Conservation (phyloP, 2,329 filamentous ascomycete species). For the Colletotrichum camelliae region DNA sequence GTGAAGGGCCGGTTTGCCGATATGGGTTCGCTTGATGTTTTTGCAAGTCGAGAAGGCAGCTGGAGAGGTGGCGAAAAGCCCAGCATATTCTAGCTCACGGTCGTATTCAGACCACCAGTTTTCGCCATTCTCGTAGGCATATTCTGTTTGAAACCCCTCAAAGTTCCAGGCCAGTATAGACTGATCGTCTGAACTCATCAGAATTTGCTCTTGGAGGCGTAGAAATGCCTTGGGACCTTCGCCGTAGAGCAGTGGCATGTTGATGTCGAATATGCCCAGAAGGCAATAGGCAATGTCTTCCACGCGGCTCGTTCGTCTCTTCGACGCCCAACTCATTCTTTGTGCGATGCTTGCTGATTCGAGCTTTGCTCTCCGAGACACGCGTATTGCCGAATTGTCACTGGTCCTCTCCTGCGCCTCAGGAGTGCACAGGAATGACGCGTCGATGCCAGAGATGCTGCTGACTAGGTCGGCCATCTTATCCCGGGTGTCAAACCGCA, state of each 20-base stretch:
- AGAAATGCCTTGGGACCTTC: neutral
- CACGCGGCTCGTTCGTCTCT: neutral
- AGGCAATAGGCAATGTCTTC: neutral
- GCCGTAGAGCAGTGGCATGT: neutral
- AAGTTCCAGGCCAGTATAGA: neutral
- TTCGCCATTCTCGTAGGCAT: too few species aligned
- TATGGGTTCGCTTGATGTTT: too few species aligned
- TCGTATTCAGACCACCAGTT: too few species aligned
- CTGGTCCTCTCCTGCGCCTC: too few species aligned
- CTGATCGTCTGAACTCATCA: neutral
- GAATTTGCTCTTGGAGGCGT: accelerated
- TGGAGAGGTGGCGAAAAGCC: too few species aligned
- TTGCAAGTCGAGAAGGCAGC: too few species aligned
- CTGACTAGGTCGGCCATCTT: accelerated
- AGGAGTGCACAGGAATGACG: accelerated
- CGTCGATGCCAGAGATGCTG: neutral
- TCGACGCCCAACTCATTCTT: neutral
- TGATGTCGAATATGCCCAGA: neutral
- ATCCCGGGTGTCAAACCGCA: accelerated
- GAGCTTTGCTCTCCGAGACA: too few species aligned
- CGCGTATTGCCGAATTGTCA: too few species aligned
- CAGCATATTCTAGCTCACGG: too few species aligned
- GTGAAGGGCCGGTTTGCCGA: too few species aligned
- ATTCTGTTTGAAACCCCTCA: accelerated
- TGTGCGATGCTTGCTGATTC: neutral